Evolutionary conservation across 2,329 filamentous ascomycete genomes (phyloP), one percentile per base, ranked within the genome.

Genomic region (Thielaviopsis euricoi): DNA sequence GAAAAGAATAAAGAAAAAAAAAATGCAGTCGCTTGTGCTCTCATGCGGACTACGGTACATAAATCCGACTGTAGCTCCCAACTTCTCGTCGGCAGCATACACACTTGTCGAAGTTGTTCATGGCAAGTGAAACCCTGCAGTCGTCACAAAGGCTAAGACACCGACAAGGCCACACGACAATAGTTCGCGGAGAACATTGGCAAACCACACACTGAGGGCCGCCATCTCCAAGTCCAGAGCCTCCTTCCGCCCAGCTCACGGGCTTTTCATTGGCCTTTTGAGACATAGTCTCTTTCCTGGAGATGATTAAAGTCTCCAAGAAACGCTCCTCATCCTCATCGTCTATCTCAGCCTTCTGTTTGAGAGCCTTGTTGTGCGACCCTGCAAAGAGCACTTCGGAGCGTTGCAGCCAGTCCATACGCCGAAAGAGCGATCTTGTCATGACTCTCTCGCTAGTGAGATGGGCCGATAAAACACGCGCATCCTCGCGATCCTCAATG

Each of bases 91-190:
- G 80, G 69, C 93, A 97, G 66, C 91, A 97, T 46, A 97, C 90
- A 67, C 93, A 98, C 67, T 88, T 94, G 62, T 90, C 88, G 68
- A 95, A 97, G 68, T 97, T 97, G 68, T 96, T 94, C 82, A 95
- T 90, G 3, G 93, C 93, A 62, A 97, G 76, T 50, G 88, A 91
- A 40, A 97, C 87, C 33, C 93, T 79, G 67, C 93, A 97, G 64
- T 97, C 93, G 68, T 98, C 93, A 67, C 93, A 97, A 13, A 97
- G 77, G 64, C 88, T 91, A 59, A 98, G 76, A 67, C 93, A 98
- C 2, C 93, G 86, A 68, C 93, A 98, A 0, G 93, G 93, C 93
- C 93, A 97, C 1, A 95, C 85, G 57, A 98, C 86, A 61, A 97
- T 86, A 7, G 87, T 94, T 19, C 93, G 78, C 2, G 89, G 83